Evolutionary conservation across 106 monocot genomes (phyloP), one percentile per base, ranked within the genome.

Genomic region (Dioscorea dumetorum): DNA sequence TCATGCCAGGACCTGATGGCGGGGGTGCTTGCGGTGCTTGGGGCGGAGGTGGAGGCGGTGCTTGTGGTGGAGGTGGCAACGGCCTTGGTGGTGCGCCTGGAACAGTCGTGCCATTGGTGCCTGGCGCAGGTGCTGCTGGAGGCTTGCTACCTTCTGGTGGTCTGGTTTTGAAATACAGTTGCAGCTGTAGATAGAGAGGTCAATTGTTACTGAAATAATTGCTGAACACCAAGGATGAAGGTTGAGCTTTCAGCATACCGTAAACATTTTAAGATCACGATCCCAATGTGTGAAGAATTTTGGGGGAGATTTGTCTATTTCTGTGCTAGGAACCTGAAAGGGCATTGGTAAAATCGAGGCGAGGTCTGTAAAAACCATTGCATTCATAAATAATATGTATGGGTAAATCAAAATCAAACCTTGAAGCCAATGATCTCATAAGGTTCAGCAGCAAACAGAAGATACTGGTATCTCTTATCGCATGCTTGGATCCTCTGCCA

Each of bases 211-310:
- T 12, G 60, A 24, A 41, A 49, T 10, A 6, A 41, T 41, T 8
- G 10, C 0, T 41, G 41, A 20, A 22, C 18, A 33, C 10, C 8
- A 33, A 18, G 18, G 33, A 64, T 66, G n/a, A 16, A 41, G 48
- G 49, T 15, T 8, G 64, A 18, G 15, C 10, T n/a, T 50, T 19
- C 33, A 20, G 73, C 87, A 10, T 69, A 90, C 99, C 79, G 89
- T 93, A 66, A 90, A 99, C 77, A 89, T 90, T 68, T 99, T 99
- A 41, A 87, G 70, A 69, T 99, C 99, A 11, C 90, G 90, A 85
- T 99, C 93, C 99, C 99, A 99, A 73, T 99, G 90, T 18, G 90
- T 85, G 58, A 99, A 99, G 81, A 99, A 99, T 62, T 99, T 99
- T 12, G 84, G 74, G 11, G 99, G 83, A 8, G 88, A 82, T 68